A percentile compares a stretch with the other conserved stretches of the same genome.
These are phyloP conservation scores for Talaromyces rugulosus DNA, from an alignment of 2,329 filamentous ascomycete genomes.

Conservation along the genomic window DNA sequence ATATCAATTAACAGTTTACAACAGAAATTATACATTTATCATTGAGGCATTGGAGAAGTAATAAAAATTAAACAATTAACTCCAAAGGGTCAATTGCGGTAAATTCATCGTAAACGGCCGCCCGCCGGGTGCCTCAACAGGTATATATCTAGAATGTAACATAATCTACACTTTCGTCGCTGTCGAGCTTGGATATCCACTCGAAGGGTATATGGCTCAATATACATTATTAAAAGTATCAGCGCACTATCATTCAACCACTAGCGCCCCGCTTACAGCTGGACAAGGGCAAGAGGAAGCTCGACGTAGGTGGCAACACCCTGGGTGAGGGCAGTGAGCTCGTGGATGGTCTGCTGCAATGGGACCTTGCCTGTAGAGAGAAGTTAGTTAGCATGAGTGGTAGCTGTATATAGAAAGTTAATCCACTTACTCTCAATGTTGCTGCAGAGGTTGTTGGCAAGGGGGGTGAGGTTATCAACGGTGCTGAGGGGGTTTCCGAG, in stretches of 20 bases:
- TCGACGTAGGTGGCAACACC: constrained; percentile 5
- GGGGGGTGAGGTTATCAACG: neutral
- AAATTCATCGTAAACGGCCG: neutral
- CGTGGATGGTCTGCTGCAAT: constrained; percentile 4
- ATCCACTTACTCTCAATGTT: constrained; percentile 6
- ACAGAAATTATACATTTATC: too few species aligned
- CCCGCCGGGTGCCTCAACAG: neutral
- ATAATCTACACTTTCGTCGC: neutral
- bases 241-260: neutral
- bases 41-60: neutral
- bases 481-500: constrained; percentile 8
- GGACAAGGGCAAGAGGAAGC: constrained; percentile 9
- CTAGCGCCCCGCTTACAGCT: constrained; percentile 1
- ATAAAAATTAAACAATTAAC: neutral
- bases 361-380: constrained; percentile 4
- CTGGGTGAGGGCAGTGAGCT: constrained; percentile 11
- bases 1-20: too few species aligned
- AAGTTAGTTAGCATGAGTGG: neutral
- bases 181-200: neutral
- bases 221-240: neutral
- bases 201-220: neutral
- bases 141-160: neutral
- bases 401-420: neutral
- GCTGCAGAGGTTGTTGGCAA: constrained; percentile 12
- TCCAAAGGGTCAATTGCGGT: neutral